These are phyloP conservation scores for Linanthus parryae DNA, from an alignment of 148 eudicot genomes.

Conservation along the genomic window DNA sequence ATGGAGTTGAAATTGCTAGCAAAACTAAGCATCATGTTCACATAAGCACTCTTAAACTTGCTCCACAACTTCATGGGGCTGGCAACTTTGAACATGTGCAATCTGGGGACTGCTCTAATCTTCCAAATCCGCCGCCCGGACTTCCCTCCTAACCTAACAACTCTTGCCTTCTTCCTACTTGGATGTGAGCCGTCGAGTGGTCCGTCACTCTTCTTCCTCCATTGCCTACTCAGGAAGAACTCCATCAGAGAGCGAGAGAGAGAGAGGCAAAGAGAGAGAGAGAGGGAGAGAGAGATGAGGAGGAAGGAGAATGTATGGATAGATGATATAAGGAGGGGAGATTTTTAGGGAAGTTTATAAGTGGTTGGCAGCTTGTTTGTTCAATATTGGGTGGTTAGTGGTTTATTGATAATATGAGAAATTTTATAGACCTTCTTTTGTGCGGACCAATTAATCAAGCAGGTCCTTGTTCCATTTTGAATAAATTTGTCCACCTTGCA, in stretches of 20 bases:
- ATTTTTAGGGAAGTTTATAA: too few relatives aligned
- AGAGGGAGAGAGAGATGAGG: not conserved
- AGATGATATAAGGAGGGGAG: not conserved
- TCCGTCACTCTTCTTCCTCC: slow-evolving; percentile 41
- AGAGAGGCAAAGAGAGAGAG: not conserved
- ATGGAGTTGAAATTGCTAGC: slow-evolving; percentile 14
- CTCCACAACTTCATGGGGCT: slow-evolving; percentile 26
- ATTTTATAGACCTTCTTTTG: too few relatives aligned
- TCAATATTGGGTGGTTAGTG: too few relatives aligned
- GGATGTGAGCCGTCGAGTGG: slow-evolving; percentile 24
- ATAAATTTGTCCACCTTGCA: too few relatives aligned
- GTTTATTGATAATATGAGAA: too few relatives aligned
- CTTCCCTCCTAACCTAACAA: slow-evolving; percentile 25
- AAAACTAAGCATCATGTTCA: slow-evolving; percentile 33
- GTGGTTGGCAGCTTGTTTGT: too few relatives aligned
- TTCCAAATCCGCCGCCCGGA: slow-evolving; percentile 28
- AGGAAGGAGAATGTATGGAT: not conserved
- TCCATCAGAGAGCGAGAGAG: slow-evolving; percentile 22
- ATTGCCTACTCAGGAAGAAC: slow-evolving; percentile 18
- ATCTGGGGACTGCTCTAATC: slow-evolving; percentile 25
- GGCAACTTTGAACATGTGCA: slow-evolving; percentile 14
- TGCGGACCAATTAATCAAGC: too few relatives aligned
- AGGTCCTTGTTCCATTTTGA: too few relatives aligned
- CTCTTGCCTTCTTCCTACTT: slow-evolving; percentile 25
- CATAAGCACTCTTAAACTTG: slow-evolving; percentile 34